Evolutionary conservation across 352 stramenopile species (phyloP), one percentile per base, ranked within the genome.

Genomic region (Globisporangium solare): DNA sequence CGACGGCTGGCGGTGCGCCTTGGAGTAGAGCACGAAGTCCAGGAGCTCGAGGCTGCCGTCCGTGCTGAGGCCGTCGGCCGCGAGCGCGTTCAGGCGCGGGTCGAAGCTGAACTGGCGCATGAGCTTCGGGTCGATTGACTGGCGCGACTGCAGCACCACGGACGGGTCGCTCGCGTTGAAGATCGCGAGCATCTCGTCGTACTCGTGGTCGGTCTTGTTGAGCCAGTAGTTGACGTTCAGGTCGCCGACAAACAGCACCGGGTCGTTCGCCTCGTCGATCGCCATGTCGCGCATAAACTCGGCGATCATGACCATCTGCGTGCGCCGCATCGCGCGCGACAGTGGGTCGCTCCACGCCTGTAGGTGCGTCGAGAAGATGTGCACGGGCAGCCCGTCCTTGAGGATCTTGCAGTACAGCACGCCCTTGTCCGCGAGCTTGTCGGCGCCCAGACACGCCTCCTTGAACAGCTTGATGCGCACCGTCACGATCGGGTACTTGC

Each of bases 391-490:
- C 0, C 79, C 78, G 46, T 92, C 68, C 51, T 92, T 92, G 6
- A 89, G 50, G 61, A 92, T 85, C 56, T 89, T 89, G 68, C 75
- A 87, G 63, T 92, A 92, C 10, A 92, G 43, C 14, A 92, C 73
- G 24, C 82, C 82, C 58, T 92, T 92, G 63, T 92, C 81, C 8
- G 82, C 82, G 12, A 92, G 62, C 37, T 75, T 75, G 60, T 92
- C 82, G 13, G 73, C 76, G 35, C 79, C 79, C 22, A 74, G 67
- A 51, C 79, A 86, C 8, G 75, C 73, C 21, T 73, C 76, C 52
- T 82, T 72, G 50, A 89, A 92, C 12, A 92, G 64, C 61, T 87
- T 87, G 50, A 89, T 81, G 18, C 74, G 71, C 1, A 89, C 77
- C 6, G 63, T 80, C 37, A 89, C 59, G 66, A 92, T 92, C 27